A percentile compares a stretch with the other conserved stretches of the same genome.
These are phyloP conservation scores for Helminthosporium solani DNA, from an alignment of 2,329 filamentous ascomycete species.

Conservation along the genomic window DNA sequence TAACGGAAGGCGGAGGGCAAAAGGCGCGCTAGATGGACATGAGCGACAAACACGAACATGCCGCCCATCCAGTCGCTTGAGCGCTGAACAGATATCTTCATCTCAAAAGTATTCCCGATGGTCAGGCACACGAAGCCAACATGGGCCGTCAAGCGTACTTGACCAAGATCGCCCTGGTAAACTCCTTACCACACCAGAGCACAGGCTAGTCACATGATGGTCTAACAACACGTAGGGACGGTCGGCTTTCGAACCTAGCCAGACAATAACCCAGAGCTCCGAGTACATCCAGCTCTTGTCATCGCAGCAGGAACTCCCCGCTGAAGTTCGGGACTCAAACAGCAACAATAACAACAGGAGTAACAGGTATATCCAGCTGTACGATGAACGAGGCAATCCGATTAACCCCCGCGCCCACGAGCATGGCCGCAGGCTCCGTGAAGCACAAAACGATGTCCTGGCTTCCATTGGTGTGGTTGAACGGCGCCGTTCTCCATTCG, in stretches of 20 bases:
- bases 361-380: conserved; percentile 42
- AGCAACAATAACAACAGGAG: too few relatives aligned
- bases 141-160: conserved; percentile 43
- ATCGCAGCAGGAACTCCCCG: conserved; percentile 25
- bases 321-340: conserved; percentile 22
- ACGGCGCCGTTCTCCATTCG: conserved; percentile 31
- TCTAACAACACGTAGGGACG: conserved; percentile 39
- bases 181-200: conserved; percentile 6
- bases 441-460: conserved; percentile 51
- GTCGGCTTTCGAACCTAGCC: conserved; percentile 43
- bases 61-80: too few relatives aligned
- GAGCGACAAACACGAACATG: too few relatives aligned
- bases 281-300: conserved; percentile 32
- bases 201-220: neutral
- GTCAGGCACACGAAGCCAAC: neutral
- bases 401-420: conserved; percentile 44
- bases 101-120: neutral
- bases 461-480: conserved; percentile 51
- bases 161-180: conserved; percentile 41
- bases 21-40: too few relatives aligned
- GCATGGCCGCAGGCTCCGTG: conserved; percentile 44
- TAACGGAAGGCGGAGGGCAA: too few relatives aligned
- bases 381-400: conserved; percentile 48
- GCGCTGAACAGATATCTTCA: too few relatives aligned
- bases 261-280: conserved; percentile 18